Base-by-base conservation (phyloP, 2,329 filamentous ascomycete genomes). In the Rhynchosporium secalis region DNA sequence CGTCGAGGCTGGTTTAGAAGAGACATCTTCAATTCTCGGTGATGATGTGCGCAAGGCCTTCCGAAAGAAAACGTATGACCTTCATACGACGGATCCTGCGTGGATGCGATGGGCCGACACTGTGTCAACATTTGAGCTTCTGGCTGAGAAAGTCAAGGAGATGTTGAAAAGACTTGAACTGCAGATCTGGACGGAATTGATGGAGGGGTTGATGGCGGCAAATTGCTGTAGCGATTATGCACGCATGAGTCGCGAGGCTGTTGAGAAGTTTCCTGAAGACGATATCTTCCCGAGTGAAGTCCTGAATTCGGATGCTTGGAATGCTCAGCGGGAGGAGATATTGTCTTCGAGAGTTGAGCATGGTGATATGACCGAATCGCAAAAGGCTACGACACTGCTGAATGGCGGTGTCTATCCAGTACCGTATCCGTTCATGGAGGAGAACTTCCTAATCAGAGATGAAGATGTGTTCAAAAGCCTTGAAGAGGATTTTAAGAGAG, bases 201-300 rank as follows among this genome's bases (percentile, higher is more conserved):
- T 71, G 68, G 69, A 71, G 58, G 69, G 68, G 7, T 56, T 71
- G 1, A 68, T 71, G 66, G 69, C 67, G n/a, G 66, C 69, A 29
- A 71, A 71, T 51, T 70, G 66, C 49, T 70, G 68, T 61, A 45
- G 63, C 38, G 68, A 70, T 60, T 71, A 71, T 59, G 29, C 61
- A n/a, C 59, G 62, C 26, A 56, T 69, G 56, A 70, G 69, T 49
- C 62, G 60, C 8, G 68, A 70, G 36, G 69, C 69, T 2, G 61
- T 68, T 49, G 57, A 65, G 48, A 70, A 66, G 57, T 71, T 71
- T 43, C 69, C 68, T 2, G 64, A 70, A 36, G 69, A 71, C 57
- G 58, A 59, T 41, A 56, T 70, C 48, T 70, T 71, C 31, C 69
- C 69, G 12, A 68, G 64, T 28, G 69, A 71, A 52, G 64, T 70